A percentile compares a stretch with the other conserved stretches of the same genome.
phyloP scores from a whole-genome alignment of 179 eudicot genomes.

The Amaranthus tricolor region DNA sequence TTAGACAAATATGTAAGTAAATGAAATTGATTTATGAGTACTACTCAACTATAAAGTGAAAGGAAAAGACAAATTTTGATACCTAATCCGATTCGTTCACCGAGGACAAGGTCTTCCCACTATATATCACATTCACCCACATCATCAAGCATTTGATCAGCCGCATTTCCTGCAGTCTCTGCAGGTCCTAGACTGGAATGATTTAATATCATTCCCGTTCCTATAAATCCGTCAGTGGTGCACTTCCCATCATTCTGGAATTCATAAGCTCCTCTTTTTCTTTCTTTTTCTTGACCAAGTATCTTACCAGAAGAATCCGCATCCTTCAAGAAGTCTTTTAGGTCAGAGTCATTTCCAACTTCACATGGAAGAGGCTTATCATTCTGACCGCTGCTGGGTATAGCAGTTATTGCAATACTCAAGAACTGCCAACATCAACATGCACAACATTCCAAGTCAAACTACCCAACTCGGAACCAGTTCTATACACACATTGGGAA shows the following conservation, averaged over 20 bases:
- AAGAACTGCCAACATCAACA: constrained; percentile 26
- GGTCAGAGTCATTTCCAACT: constrained; percentile 18
- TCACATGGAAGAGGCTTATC: constrained; percentile 27
- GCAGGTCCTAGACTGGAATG: constrained; percentile 36
- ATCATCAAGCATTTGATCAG: constrained; percentile 79
- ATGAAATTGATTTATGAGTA: neutral
- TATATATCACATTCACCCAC: constrained; percentile 93
- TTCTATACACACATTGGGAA: constrained; percentile 35
- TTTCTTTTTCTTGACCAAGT: constrained; percentile 29
- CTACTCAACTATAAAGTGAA: neutral
- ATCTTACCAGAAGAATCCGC: constrained; percentile 26
- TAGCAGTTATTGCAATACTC: constrained; percentile 23
- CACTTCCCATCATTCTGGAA: constrained; percentile 32
- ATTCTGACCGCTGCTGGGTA: constrained; percentile 25
- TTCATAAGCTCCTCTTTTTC: constrained; percentile 22
- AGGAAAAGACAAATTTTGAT: constrained; percentile 24
- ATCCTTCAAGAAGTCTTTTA: constrained; percentile 28
- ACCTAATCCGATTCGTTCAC: constrained; percentile 99
- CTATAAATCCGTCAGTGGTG: constrained; percentile 35
- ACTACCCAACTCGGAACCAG: constrained; percentile 29
- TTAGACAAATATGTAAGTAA: neutral
- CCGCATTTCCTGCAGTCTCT: constrained; percentile 33
- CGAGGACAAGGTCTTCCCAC: constrained; percentile 95
- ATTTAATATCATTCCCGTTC: constrained; percentile 41
- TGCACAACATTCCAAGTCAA: constrained; percentile 26